phyloP scores from a whole-genome alignment of 116 monocot genomes.

The Phalaenopsis hybrid region DNA sequence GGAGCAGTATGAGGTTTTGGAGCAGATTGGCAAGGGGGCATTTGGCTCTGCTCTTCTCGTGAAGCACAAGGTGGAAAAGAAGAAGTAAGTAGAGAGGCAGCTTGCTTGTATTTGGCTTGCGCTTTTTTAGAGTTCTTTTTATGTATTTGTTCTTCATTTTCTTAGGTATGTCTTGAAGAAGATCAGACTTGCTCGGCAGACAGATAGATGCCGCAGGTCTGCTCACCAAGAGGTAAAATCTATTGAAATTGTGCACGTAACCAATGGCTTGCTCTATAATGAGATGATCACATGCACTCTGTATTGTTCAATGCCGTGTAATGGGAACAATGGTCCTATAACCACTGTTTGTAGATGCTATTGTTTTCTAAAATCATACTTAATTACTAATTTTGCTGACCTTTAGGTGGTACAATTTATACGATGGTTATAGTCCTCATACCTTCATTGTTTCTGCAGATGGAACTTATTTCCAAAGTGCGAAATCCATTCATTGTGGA shows the following conservation, averaged over 20 bases:
- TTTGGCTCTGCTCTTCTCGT: conserved; percentile 56
- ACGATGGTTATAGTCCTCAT: not conserved
- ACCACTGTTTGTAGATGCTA: not conserved
- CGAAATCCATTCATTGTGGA: conserved; percentile 90
- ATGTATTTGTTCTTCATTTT: not conserved
- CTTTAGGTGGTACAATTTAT: conserved; percentile 1
- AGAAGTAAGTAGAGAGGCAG: conserved; percentile 26
- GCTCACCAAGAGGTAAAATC: conserved; percentile 45
- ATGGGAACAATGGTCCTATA: no score
- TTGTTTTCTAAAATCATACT: not conserved
- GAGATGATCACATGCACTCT: not conserved
- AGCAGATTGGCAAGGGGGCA: conserved; percentile 64
- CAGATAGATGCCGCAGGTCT: conserved; percentile 46
- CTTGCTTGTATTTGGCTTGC: not conserved
- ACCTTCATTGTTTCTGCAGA: conserved; percentile 31
- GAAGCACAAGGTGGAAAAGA: conserved; percentile 52
- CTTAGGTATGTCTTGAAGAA: conserved; percentile 42
- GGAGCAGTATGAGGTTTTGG: conserved; percentile 60
- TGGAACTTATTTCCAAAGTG: conserved; percentile 95
- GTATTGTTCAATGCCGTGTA: no score
- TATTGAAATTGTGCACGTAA: not conserved
- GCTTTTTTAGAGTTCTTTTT: not conserved
- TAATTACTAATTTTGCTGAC: not conserved
- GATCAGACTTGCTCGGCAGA: conserved; percentile 54
- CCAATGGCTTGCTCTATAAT: not conserved